These are phyloP conservation scores for Magnusiomyces fungicola DNA, from an alignment of 1,139 yeast genomes.

Conservation along the genomic window DNA sequence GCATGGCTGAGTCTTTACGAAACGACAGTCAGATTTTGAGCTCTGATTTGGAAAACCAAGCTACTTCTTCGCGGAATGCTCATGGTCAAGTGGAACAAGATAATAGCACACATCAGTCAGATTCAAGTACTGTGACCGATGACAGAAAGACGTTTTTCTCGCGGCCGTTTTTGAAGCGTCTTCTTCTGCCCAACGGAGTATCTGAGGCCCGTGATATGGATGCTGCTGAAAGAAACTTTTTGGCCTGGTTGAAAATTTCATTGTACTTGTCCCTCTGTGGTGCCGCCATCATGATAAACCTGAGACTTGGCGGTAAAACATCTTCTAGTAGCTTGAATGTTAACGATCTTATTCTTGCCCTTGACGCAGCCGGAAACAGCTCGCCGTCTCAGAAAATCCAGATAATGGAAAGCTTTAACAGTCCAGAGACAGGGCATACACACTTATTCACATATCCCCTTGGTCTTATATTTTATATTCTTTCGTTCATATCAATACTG, in stretches of 20 bases:
- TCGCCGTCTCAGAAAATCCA: too few species aligned
- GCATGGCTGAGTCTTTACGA: too few species aligned
- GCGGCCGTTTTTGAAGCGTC: slow-evolving; percentile 18
- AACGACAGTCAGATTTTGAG: too few species aligned
- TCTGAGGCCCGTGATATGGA: slow-evolving; percentile 34
- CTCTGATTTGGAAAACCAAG: too few species aligned
- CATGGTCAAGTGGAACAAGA: too few species aligned
- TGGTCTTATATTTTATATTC: slow-evolving; percentile 21
- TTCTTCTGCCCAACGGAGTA: slow-evolving; percentile 25
- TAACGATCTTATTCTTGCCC: not conserved
- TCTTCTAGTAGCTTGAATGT: not conserved
- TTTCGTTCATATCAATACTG: slow-evolving; percentile 19
- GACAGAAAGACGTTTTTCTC: slow-evolving; percentile 18
- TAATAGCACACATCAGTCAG: too few species aligned
- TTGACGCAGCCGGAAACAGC: too few species aligned
- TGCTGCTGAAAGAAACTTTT: slow-evolving; percentile 31
- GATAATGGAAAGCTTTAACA: too few species aligned
- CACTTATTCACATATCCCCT: slow-evolving; percentile 16
- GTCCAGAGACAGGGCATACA: too few species aligned
- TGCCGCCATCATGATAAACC: slow-evolving; percentile 22
- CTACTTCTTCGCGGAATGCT: too few species aligned
- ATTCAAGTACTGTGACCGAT: too few species aligned
- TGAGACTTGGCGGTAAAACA: slow-evolving; percentile 7
- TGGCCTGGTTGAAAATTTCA: slow-evolving; percentile 25
- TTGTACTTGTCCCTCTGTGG: slow-evolving; percentile 28